phyloP scores from a whole-genome alignment of 208 protist species.

The Acanthamoeba divionensis region DNA sequence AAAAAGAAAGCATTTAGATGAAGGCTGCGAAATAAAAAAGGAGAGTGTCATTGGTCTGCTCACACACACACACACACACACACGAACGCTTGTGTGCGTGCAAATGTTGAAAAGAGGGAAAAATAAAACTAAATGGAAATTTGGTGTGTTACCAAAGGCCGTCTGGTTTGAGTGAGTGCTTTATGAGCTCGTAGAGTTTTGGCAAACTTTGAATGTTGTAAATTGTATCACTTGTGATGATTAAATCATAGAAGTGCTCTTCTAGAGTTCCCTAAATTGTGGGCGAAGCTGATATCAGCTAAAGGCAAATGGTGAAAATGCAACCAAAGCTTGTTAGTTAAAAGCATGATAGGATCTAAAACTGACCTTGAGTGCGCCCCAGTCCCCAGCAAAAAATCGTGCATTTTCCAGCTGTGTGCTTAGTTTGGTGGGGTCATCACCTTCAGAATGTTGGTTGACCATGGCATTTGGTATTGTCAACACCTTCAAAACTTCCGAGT shows the following conservation, averaged over 20 bases:
- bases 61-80: not conserved
- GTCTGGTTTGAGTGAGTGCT: slow-evolving; percentile 33
- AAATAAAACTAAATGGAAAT: not conserved
- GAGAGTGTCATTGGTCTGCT: not conserved
- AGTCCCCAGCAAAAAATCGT: slow-evolving; percentile 32
- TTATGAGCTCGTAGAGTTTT: slow-evolving; percentile 23
- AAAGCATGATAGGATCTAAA: not conserved
- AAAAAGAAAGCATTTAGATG: not conserved
- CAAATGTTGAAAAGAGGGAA: not conserved
- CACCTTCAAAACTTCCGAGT: slow-evolving; percentile 21
- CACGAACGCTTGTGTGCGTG: not conserved
- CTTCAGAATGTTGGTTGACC: not conserved
- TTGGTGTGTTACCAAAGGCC: slow-evolving; percentile 8
- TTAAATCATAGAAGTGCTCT: not conserved
- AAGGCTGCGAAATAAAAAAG: not conserved
- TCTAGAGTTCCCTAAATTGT: not conserved
- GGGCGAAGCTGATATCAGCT: not conserved
- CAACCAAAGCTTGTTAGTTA: not conserved
- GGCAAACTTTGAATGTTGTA: slow-evolving; percentile 24
- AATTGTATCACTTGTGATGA: slow-evolving; percentile 31
- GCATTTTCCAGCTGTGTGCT: not conserved
- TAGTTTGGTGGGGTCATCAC: not conserved
- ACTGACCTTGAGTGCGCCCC: not conserved
- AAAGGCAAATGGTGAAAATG: not conserved
- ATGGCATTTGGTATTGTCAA: slow-evolving; percentile 25